Evolutionary conservation across 108 stramenopile genomes (phyloP), one percentile per base, ranked within the genome.

Genomic region (Skeletonema marinoi): DNA sequence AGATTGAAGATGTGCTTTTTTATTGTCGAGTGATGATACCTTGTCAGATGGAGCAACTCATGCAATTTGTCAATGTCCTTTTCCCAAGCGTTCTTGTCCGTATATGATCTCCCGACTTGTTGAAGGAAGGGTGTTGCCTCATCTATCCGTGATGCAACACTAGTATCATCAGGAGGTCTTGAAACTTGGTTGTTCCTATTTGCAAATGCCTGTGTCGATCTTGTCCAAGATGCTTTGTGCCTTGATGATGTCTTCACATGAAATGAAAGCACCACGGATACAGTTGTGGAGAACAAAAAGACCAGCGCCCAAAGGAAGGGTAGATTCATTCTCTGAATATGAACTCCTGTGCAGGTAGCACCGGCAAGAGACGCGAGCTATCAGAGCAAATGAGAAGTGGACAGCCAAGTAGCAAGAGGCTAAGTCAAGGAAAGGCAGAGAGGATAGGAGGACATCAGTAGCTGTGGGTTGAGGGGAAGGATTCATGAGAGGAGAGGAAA

Each of bases 1-100:
- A 80, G 74, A 48, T 75, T 51, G 51, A 75, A 77, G 58, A 84
- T 46, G 59, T 33, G 35, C 25, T 76, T 32, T 25, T 70, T 67
- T 13, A 84, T 65, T 29, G 63, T 19, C 16, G 68, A 38, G 41
- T 80, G 79, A 21, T 75, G 69, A 56, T 84, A 84, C 21, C 60
- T n/a, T 60, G 64, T 77, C 25, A 13, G 25, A 35, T 68, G 44
- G 35, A 84, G 83, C 4, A 84, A 8, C 13, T 46, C n/a, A 35
- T 60, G 62, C 31, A 84, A 32, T 32, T 70, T 51, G 16, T 44
- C 54, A 50, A 80, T 77, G 51, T 84, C 83, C 1, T 65, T 38
- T 59, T 76, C 68, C 74, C 69, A 80, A 19, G 54, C 54, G 54
- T 21, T 6, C 39, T 1, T 10, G 19, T 58, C 56, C 0, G 17